Evolutionary conservation across 257 asterid genomes (phyloP).

Genomic region (Rauvolfia tetraphylla): DNA sequence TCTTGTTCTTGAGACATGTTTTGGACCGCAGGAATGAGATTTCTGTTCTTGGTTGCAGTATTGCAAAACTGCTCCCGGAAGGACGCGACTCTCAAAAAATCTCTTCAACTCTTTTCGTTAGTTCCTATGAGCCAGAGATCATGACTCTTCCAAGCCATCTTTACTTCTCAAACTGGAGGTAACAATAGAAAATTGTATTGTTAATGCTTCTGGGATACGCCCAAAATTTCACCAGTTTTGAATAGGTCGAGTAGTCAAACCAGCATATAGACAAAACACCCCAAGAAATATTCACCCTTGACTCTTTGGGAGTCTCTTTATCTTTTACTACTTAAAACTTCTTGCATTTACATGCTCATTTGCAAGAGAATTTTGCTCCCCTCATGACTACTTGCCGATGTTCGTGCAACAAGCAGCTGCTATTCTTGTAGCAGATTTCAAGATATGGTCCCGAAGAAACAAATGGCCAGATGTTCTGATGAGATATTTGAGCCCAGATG

Average conservation of each 20-base stretch:
- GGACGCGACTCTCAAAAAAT: too few species aligned
- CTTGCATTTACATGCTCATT: too few species aligned
- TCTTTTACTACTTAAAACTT: not conserved
- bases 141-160: too few species aligned
- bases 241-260: constrained; percentile 1
- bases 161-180: too few species aligned
- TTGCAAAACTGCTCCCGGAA: too few species aligned
- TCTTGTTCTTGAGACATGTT: too few species aligned
- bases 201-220: too few species aligned
- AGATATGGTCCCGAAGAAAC: not conserved
- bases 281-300: not conserved
- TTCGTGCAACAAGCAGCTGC: not conserved
- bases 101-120: too few species aligned
- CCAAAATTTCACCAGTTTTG: not conserved
- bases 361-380: too few species aligned
- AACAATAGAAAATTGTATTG: too few species aligned
- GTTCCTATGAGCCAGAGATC: too few species aligned
- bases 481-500: not conserved
- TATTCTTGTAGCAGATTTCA: not conserved
- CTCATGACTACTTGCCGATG: too few species aligned
- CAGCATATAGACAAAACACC: not conserved
- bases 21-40: not conserved
- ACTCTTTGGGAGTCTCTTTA: not conserved
- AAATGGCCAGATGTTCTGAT: not conserved
- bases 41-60: not conserved